Evolutionary conservation across 345 rosid species (phyloP).

Genomic region (Rhizophora apiculata): DNA sequence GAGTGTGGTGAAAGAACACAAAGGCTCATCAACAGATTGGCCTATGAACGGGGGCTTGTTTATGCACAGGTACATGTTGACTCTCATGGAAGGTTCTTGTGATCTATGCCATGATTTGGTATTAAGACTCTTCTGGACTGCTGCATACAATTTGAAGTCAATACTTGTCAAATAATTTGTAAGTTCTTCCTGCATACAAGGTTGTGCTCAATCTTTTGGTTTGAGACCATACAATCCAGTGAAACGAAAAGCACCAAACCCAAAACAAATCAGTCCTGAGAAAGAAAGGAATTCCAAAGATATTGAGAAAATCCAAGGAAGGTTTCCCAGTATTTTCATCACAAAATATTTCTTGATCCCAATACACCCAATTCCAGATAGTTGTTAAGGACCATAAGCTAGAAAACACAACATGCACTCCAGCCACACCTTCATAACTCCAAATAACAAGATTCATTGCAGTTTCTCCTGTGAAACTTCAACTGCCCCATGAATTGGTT

Average conservation of each 20-base stretch:
- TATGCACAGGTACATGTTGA: slow-evolving; percentile 60
- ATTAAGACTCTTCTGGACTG: too few relatives aligned
- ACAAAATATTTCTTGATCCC: too few relatives aligned
- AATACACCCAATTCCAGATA: too few relatives aligned
- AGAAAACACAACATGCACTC: not conserved
- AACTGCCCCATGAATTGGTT: not conserved
- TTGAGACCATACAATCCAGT: not conserved
- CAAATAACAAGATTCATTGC: not conserved
- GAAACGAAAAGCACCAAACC: too few relatives aligned
- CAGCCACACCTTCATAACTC: not conserved
- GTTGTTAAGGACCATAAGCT: not conserved
- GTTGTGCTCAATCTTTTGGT: not conserved
- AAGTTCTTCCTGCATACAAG: not conserved
- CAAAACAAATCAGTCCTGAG: too few relatives aligned
- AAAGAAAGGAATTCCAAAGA: too few relatives aligned
- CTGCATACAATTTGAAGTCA: too few relatives aligned
- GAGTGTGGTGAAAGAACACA: slow-evolving; percentile 78
- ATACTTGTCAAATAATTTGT: not conserved
- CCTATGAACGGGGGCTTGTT: slow-evolving; percentile 83
- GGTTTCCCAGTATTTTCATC: too few relatives aligned
- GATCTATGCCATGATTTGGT: not conserved
- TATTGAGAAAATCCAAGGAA: too few relatives aligned
- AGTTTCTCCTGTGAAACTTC: not conserved
- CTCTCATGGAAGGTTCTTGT: slow-evolving; percentile 4
- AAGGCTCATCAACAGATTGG: slow-evolving; percentile 77